These are phyloP conservation scores for Penicillium crystallinum DNA, from an alignment of 495 filamentous ascomycete genomes.

Conservation along the genomic window DNA sequence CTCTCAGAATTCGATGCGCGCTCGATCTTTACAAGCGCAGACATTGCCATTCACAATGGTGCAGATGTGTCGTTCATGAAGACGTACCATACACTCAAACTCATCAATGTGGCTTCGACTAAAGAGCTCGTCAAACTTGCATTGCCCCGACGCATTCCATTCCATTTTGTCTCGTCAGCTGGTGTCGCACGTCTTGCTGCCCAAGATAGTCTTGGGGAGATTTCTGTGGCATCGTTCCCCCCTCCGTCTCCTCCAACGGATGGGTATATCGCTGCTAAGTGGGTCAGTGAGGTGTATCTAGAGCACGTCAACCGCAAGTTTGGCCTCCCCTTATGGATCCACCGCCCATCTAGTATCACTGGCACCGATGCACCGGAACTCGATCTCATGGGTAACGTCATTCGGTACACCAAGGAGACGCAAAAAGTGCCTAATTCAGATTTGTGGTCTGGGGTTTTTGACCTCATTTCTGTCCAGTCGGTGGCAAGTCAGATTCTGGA, in stretches of 20 bases:
- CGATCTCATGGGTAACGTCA: conserved; percentile 24
- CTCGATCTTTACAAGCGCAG: conserved; percentile 25
- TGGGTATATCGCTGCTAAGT: conserved; percentile 49
- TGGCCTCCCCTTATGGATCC: conserved; percentile 35
- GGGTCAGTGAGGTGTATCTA: conserved; percentile 49
- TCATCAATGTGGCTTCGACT: conserved; percentile 41
- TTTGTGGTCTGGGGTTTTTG: conserved; percentile 19
- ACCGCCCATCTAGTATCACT: conserved; percentile 32
- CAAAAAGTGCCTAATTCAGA: conserved; percentile 14
- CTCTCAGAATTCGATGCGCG: conserved; percentile 21
- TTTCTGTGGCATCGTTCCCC: conserved; percentile 9
- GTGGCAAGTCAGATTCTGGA: conserved; percentile 15
- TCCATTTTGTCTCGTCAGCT: conserved; percentile 48
- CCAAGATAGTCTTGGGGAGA: conserved; percentile 16
- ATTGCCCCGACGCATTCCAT: conserved; percentile 28
- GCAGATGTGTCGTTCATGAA: conserved; percentile 48
- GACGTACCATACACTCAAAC: conserved; percentile 36
- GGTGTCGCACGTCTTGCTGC: conserved; percentile 21
- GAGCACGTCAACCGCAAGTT: conserved; percentile 26
- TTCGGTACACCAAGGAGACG: conserved; percentile 14
- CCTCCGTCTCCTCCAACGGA: conserved; percentile 19
- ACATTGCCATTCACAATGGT: conserved; percentile 50
- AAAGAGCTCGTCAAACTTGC: conserved; percentile 35
- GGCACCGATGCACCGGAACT: conserved; percentile 18
- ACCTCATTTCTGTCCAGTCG: conserved; percentile 23